Conservation (phyloP, 805 yeast genomes). For the Ogataea salicorniae region DNA sequence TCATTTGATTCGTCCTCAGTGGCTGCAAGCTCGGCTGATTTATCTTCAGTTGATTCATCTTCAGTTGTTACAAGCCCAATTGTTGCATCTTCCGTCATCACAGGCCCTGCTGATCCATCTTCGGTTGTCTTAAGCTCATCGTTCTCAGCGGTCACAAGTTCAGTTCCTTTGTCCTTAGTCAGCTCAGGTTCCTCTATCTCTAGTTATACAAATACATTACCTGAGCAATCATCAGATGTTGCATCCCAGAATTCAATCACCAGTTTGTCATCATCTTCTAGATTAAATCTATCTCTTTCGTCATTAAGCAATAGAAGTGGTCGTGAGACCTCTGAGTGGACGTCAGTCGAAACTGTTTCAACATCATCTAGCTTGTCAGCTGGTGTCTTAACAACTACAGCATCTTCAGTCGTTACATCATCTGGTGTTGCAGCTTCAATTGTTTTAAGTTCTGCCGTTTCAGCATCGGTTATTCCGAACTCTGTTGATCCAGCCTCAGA, state of each 20-base stretch:
- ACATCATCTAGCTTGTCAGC: too few species aligned
- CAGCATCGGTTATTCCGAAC: too few species aligned
- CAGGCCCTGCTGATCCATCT: not conserved
- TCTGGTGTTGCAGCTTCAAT: too few species aligned
- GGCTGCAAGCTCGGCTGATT: too few species aligned
- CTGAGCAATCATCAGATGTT: not conserved
- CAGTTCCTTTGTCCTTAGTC: not conserved
- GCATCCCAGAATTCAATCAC: not conserved
- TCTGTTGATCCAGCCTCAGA: too few species aligned
- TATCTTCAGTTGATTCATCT: not conserved
- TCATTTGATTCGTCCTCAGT: not conserved
- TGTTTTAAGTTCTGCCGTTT: too few species aligned
- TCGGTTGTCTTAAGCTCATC: not conserved
- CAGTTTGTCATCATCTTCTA: not conserved
- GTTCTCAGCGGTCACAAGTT: not conserved
- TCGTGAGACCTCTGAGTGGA: too few species aligned
- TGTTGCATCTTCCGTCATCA: too few species aligned
- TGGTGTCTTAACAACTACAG: too few species aligned
- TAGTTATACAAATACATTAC: not conserved
- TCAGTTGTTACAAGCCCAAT: not conserved
- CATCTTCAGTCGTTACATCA: too few species aligned
- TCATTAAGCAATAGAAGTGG: too few species aligned
- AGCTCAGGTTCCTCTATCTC: not conserved
- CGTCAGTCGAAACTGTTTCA: too few species aligned
- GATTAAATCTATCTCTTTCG: not conserved